Evolutionary conservation across 441 rosid species (phyloP), one percentile per base, ranked within the genome.

Genomic region (Melastoma candidum): DNA sequence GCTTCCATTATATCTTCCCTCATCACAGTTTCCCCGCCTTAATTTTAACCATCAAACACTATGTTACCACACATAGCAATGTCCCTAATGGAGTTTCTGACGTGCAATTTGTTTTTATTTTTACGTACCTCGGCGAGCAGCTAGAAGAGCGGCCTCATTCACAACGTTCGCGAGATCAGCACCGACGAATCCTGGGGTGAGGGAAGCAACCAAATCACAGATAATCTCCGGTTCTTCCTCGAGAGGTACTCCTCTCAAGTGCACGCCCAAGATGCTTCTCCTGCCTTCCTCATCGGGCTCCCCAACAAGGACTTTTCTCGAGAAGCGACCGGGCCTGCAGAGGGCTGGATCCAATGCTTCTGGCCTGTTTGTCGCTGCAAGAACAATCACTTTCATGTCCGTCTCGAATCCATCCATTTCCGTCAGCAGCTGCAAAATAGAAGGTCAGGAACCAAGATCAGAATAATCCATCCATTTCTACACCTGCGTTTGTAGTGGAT

Each of bases 1-100:
- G 96, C 95, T 80, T 81, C 96, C 97, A 93, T 93, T 68, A 93
- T 75, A 65, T 93, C 95, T 78, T 93, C 98, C 73, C 98, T 81
- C 11, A 75, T 71, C 61, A 93, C 90, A 0, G 51, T 63, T 73
- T 84, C 98, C 44, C 77, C 76, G 4, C 87, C 95, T 90, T 73
- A 7, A 8, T 43, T 13, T n/a, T 46, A 55, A 22, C 14, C 41
- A 36, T 2, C 41, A 36, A 36, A 36, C 6, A 17, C 46, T 44
- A 26, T 29, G 56, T 52, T 36, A 52, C 56, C 32, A 24, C 36
- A 52, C 45, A 29, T 52, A 2, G 25, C 17, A 52, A 13, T 17
- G 46, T 12, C 56, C 56, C 17, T 26, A n/a, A 24, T 32, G 14
- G 26, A 36, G 26, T 32, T 36, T 52, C 32, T 52, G 46, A 29